Percentiles rank a stretch among this genome's conserved stretches.
Conservation (phyloP, 305 asterid species). For the Rubia occidens region DNA sequence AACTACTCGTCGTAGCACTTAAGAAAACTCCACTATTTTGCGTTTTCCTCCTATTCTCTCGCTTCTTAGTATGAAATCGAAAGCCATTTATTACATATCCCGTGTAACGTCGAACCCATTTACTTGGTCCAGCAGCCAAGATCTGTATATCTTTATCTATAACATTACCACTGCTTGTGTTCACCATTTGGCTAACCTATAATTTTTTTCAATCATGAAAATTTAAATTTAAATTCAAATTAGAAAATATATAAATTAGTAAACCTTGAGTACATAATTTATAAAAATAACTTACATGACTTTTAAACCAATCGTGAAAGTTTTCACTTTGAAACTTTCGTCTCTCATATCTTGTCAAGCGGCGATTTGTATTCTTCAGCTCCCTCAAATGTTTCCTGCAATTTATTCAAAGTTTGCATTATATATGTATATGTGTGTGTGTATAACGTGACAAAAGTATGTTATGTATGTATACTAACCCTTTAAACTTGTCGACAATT, state of each 20-base stretch:
- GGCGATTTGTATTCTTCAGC: no score
- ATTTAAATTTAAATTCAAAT: no score
- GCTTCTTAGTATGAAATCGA: background rate
- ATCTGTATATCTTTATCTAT: background rate
- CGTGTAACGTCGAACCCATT: background rate
- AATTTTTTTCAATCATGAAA: no score
- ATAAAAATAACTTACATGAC: background rate
- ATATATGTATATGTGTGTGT: no score
- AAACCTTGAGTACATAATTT: no score
- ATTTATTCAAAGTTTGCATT: background rate
- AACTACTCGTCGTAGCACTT: background rate
- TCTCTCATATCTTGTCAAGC: no score
- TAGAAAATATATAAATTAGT: no score
- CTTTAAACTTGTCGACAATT: background rate
- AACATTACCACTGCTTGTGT: background rate
- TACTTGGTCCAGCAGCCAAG: background rate
- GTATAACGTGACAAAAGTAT: background rate
- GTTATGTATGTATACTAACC: background rate
- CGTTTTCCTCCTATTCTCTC: background rate
- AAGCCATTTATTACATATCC: conserved; percentile 3
- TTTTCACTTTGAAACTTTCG: no score
- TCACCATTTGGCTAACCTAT: background rate
- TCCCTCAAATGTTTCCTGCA: background rate
- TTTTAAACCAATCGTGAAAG: no score
- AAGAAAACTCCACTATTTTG: background rate